A percentile compares a stretch with the other conserved stretches of the same genome.
These are phyloP conservation scores for Acorus calamus DNA, from an alignment of 106 monocot species.

Conservation along the genomic window DNA sequence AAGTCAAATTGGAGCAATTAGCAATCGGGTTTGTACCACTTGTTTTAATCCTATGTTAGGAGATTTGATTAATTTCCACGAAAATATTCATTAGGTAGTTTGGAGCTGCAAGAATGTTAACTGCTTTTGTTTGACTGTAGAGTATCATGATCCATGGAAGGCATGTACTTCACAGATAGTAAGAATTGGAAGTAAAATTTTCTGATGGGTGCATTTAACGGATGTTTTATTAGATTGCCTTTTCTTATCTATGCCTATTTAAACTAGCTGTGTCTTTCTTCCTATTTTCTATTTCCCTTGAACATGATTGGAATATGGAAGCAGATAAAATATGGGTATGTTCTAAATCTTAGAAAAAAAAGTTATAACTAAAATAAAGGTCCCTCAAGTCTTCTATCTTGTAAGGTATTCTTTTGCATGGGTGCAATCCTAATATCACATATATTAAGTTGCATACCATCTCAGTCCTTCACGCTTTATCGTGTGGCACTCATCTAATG, in stretches of 20 bases:
- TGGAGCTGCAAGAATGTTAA: background rate
- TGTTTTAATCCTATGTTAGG: background rate
- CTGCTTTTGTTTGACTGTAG: conserved; percentile 22
- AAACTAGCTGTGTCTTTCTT: background rate
- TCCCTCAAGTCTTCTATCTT: too few relatives aligned
- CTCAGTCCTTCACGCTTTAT: too few relatives aligned
- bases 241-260: background rate
- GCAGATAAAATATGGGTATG: too few relatives aligned
- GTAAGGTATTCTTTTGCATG: too few relatives aligned
- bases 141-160: conserved; percentile 61
- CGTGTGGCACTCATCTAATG: too few relatives aligned
- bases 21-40: conserved; percentile 60
- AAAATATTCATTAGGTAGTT: too few relatives aligned
- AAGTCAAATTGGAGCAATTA: conserved; percentile 91
- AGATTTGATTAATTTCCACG: background rate
- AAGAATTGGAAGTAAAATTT: conserved; percentile 58
- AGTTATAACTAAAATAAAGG: too few relatives aligned
- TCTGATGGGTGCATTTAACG: conserved; percentile 66
- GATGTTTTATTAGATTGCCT: background rate
- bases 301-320: too few relatives aligned
- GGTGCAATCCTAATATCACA: too few relatives aligned
- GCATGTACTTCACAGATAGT: conserved; percentile 57
- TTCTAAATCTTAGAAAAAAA: too few relatives aligned
- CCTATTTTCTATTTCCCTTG: too few relatives aligned
- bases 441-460: too few relatives aligned